Base-by-base conservation (phyloP, 2,329 filamentous ascomycete species). In the Sordariomycetes sp. region DNA sequence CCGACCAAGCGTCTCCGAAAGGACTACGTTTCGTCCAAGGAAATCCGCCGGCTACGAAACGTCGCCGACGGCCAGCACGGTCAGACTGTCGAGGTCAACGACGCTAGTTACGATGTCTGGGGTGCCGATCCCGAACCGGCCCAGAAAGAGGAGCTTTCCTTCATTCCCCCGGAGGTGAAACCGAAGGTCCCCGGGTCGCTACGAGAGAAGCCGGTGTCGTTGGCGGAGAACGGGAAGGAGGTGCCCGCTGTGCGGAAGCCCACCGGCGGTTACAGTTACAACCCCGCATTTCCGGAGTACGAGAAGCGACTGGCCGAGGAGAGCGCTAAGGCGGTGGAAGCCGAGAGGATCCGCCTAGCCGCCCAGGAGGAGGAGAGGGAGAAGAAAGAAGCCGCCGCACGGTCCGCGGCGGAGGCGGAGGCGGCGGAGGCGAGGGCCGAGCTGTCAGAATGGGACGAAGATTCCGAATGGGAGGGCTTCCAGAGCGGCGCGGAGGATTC, bases 401-500 rank as follows among this genome's bases (percentile, higher is more conserved):
- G 76, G 50, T 92, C 87, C 11, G 85, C 87, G 20, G 89, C 87
- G 2, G 82, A 88, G 64, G 86, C 88, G 2, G 87, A 91, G 55
- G 88, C 89, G 18, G 86, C 85, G 0, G 85, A 89, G 66, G 80
- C 82, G 61, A 82, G 80, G 54, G 81, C 80, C 3, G 79, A 86
- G 55, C 67, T 87, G 59, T 86, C 82, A 0, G 83, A 84, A 69
- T 93, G 83, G 77, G 90, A 95, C 60, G 89, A 93, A 65, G 92
- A 96, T 68, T 94, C 89, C 53, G 91, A 89, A 16, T 97, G 91
- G 90, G 93, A 92, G 70, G 89, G 89, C 0, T 84, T 90, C 63
- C 87, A 96, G 74, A 96, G 90, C 68, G 91, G 90, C 59, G 82
- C 80, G 11, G 87, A 90, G 64, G 87, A 89, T 35, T 66, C 61